Conservation (phyloP, 805 yeast genomes). For the Lipomyces japonicus region DNA sequence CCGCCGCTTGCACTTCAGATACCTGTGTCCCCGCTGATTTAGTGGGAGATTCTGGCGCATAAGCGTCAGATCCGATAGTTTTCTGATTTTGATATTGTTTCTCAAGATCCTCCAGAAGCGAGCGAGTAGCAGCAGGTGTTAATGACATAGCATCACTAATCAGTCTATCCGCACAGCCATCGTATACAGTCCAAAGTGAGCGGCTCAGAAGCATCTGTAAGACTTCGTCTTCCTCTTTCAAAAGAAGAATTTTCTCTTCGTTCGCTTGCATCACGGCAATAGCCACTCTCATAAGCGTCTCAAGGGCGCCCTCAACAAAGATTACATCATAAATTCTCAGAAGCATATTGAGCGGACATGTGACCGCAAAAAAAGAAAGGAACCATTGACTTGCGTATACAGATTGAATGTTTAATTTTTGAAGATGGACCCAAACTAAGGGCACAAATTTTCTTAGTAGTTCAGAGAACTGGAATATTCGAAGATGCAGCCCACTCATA, state of each 20-base stretch:
- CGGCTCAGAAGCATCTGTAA: conserved; percentile 43
- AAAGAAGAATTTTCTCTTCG: conserved; percentile 39
- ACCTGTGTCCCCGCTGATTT: conserved; percentile 8
- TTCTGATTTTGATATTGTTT: conserved; percentile 5
- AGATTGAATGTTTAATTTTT: conserved; percentile 44
- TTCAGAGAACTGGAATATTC: conserved; percentile 50
- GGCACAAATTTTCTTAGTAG: conserved; percentile 44
- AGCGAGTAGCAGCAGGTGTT: conserved; percentile 23
- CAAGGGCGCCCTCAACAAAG: conserved; percentile 53
- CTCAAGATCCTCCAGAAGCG: conserved; percentile 23
- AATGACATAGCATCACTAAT: conserved; percentile 35
- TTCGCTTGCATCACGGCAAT: conserved; percentile 51
- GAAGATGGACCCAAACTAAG: conserved; percentile 45
- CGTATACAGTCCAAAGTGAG: conserved; percentile 44
- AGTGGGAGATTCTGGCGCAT: conserved; percentile 2
- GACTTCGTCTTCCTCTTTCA: conserved; percentile 43
- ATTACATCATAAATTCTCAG: conserved; percentile 51
- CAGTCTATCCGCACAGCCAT: conserved; percentile 39
- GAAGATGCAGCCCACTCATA: conserved; percentile 51
- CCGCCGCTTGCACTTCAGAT: conserved; percentile 24
- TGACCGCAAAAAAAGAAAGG: conserved; percentile 55
- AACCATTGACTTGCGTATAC: conserved; percentile 63
- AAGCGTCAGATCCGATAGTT: not conserved
- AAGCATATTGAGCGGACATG: conserved; percentile 53
- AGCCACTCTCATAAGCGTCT: conserved; percentile 53